Base-by-base conservation (phyloP, 192 early-diverging fungal species). In the Mortierella hygrophila region DNA sequence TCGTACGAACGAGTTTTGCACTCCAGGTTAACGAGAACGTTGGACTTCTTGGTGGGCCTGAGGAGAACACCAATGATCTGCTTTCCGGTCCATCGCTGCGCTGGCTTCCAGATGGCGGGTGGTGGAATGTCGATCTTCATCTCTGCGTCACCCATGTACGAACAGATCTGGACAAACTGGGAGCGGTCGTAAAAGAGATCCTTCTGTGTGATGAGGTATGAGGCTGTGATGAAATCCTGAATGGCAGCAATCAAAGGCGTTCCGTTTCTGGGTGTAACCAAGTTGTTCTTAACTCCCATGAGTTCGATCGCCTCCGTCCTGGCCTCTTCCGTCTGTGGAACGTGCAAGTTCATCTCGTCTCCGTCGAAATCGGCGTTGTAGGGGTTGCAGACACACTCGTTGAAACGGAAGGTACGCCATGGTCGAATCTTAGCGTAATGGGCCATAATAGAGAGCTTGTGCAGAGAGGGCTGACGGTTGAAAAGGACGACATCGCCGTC, bases 311-410 rank as follows among this genome's bases (percentile, higher is more conserved):
- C 98, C 87, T 99, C 99, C 13, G 97, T 93, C 20, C 97, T 93
- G 2, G 99, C 98, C 90, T 99, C 99, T 88, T 99, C 98, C 2
- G 99, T 99, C 89, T 99, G 99, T 38, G 99, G 99, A 6, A 99
- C 94, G 89, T 99, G 99, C 88, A 99, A 89, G 84, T 99, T 99
- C 99, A 99, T 99, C 88, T 99, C 99, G 88, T 99, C 99, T 80
- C 99, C 99, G 79, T 99, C 99, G 82, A 99, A 99, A 93, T 99
- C 99, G 49, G 99, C 99, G 88, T 99, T 99, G 85, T 99, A 99
- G 42, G 98, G 99, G 21, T 96, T 95, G 88, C 98, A 99, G n/a
- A 99, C 98, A 93, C 98, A 99, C 86, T 99, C 98, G 89, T 99
- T 99, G 93, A 99, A 98, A 70, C 98, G 95, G 92, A 99, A 97